Evolutionary conservation across 441 rosid species (phyloP), one percentile per base, ranked within the genome.

Genomic region (Erysimum cheiri): DNA sequence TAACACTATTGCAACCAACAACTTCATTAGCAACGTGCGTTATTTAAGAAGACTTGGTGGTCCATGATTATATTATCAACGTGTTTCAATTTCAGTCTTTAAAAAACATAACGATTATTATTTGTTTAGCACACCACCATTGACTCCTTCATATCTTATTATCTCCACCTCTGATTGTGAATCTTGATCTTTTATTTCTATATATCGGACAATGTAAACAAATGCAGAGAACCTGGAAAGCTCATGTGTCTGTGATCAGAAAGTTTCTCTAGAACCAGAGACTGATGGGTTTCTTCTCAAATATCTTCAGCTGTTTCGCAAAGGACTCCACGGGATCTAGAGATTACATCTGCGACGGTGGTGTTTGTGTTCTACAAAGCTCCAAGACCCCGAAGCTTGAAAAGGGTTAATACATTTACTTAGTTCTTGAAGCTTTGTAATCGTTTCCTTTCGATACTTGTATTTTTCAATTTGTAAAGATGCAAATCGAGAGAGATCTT

Each of bases 221-320:
- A 47, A 57, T 29, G 24, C 53, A 64, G 52, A 29, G 40, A 64
- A 64, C 13, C n/a, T 54, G 3, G 12, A 63, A 47, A 47, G 17
- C 5, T 4, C 50, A 60, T 15, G 59, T 48, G 59, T 50, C 19
- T 70, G 44, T 50, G 53, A 70, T 40, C 31, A 50, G 12, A 61
- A 50, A 43, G 19, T 47, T 48, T 37, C 0, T 57, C 1, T 36
- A 40, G 36, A 60, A 28, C 53, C 58, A 57, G 43, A 55, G 60
- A 26, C 11, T 41, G 26, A 74, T 74, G 78, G 64, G 73, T 60
- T 67, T 74, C 36, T 60, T 74, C 29, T 60, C 73, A 3, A 67
- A 53, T 57, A 63, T 69, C 1, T 75, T 69, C 17, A 69, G 78
- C 55, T 75, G 74, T 50, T 75, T 75, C 70, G 35, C 48, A 56